A percentile compares a stretch with the other conserved stretches of the same genome.
phyloP scores from a whole-genome alignment of 495 filamentous ascomycete species.

The Podospora bellae-mahoneyi region DNA sequence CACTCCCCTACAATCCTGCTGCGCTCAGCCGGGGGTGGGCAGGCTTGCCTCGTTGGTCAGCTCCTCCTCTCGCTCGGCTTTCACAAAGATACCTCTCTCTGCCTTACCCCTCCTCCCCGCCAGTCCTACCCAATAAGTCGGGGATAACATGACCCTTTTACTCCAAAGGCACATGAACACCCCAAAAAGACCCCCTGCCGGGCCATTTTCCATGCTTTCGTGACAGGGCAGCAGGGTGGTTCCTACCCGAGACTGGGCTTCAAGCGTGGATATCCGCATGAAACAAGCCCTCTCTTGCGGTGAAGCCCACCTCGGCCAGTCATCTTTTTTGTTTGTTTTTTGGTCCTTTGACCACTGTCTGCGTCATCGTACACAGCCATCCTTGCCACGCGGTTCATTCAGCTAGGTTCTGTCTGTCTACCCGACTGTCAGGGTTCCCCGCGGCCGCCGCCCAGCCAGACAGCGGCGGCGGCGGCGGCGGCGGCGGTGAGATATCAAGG shows the following conservation, averaged over 20 bases:
- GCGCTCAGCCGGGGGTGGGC: not conserved
- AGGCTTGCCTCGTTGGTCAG: not conserved
- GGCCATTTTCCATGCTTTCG: not conserved
- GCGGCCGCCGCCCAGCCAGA: not conserved
- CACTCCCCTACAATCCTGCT: not conserved
- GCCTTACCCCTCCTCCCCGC: not conserved
- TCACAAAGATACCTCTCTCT: too few species aligned
- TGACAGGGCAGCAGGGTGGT: not conserved
- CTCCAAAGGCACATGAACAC: not conserved
- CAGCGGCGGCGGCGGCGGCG: too few species aligned
- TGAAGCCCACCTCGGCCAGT: not conserved
- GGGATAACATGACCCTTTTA: conserved; percentile 22
- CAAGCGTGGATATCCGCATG: not conserved
- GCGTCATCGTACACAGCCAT: not conserved
- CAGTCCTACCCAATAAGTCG: conserved; percentile 16
- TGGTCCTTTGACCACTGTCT: not conserved
- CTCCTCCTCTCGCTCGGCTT: not conserved
- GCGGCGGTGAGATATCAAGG: not conserved
- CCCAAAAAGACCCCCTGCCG: not conserved
- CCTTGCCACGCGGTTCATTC: not conserved
- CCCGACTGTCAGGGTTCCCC: not conserved
- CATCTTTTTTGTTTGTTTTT: not conserved
- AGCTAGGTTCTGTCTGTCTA: too few species aligned
- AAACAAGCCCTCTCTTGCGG: not conserved
- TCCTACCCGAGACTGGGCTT: not conserved